A percentile compares a stretch with the other conserved stretches of the same genome.
Conservation (phyloP, 768 basidiomycete genomes). For the Macrolepiota albuminosa region DNA sequence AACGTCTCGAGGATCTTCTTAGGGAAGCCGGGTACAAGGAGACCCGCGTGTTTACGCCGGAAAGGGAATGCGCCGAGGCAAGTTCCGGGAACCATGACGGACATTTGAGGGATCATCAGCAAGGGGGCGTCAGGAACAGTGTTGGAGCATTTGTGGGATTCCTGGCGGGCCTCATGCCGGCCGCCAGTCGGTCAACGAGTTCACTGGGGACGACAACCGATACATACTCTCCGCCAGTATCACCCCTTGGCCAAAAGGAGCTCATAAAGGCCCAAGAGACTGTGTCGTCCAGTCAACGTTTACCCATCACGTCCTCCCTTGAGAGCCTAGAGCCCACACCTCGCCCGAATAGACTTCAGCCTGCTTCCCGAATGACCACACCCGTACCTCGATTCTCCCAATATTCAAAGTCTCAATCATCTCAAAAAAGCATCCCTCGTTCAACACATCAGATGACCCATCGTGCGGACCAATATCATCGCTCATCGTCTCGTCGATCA, state of each 20-base stretch:
- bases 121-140: conserved; percentile 35
- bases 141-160: conserved; percentile 67
- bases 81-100: conserved; percentile 22
- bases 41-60: conserved; percentile 85
- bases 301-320: conserved; percentile 27
- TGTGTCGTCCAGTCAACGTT: conserved; percentile 19
- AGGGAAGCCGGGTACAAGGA: conserved; percentile 90
- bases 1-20: conserved; percentile 80
- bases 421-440: conserved; percentile 7
- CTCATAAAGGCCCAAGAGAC: conserved; percentile 12
- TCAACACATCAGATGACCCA: conserved; percentile 9
- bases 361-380: conserved; percentile 11
- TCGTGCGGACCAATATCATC: conserved; percentile 9
- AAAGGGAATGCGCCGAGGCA: conserved; percentile 49
- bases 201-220: conserved; percentile 11
- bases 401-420: conserved; percentile 7
- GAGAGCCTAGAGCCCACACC: conserved; percentile 28
- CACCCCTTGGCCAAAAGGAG: conserved; percentile 24
- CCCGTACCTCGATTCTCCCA: conserved; percentile 7
- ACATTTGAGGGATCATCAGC: conserved; percentile 17
- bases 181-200: conserved; percentile 19
- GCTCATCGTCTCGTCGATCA: conserved; percentile 9
- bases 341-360: conserved; percentile 12
- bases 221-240: conserved; percentile 26
- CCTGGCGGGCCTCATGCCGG: conserved; percentile 55